Evolutionary conservation across 345 rosid genomes (phyloP), one percentile per base, ranked within the genome.

Genomic region (Eucalyptus tenuipes): DNA sequence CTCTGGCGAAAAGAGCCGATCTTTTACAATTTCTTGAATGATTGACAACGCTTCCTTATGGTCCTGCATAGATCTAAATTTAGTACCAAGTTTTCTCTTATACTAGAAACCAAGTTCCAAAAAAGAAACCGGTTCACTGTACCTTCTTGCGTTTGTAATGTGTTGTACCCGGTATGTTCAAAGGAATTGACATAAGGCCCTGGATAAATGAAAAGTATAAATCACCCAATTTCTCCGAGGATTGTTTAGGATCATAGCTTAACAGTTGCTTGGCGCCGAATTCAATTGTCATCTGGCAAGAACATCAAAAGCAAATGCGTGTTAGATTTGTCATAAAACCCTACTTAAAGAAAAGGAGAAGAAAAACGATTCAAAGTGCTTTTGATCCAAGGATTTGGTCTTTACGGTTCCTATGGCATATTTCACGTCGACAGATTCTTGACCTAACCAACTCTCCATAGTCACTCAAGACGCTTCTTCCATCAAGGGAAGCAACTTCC

Each of bases 141-240:
- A 92, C 93, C 93, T 92, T 87, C 79, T 91, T 79, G 88, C 93
- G 90, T 61, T 89, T 90, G 49, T 91, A 86, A 79, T 89, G 89
- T 3, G 91, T 42, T 22, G 93, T 93, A 48, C 93, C 91, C 33
- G 92, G 93, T 27, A 93, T 71, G 52, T 93, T 90, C 49, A 92
- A 10, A 16, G 94, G 93, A 66, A 93, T 88, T 40, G 93, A 90
- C 88, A 92, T 29, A 20, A 90, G 88, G 29, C 90, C 88, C 13
- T 37, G 4, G 12, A 47, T 3, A 15, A 93, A 22, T 33, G 37
- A 31, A 2, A 48, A 59, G 33, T 68, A 92, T 44, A 18, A 86
- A 7, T 91, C 92, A 6, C 89, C 66, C 55, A 90, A 57, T 40
- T 88, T 88, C 47, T 40, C 29, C 4, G 85, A 3, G 33, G 42